These are phyloP conservation scores for Candida sanyaensis DNA, from an alignment of 1,139 yeast genomes.

Conservation along the genomic window DNA sequence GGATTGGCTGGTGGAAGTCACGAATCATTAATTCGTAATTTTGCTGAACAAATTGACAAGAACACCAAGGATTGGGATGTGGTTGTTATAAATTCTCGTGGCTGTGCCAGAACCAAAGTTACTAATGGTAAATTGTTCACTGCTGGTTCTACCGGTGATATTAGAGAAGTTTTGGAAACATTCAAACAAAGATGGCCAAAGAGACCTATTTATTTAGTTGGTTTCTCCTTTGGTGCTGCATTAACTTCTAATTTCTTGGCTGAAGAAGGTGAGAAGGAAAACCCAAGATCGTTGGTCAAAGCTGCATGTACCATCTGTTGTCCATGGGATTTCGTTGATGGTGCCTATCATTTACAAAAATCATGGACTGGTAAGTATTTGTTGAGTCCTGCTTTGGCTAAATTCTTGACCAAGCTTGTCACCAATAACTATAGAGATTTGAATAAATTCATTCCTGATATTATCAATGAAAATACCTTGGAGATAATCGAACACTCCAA, in stretches of 20 bases:
- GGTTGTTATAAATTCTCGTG: conserved; percentile 79
- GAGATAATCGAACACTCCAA: conserved; percentile 32
- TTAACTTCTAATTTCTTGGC: conserved; percentile 80
- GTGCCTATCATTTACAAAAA: conserved; percentile 50
- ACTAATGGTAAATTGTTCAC: conserved; percentile 75
- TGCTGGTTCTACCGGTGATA: conserved; percentile 74
- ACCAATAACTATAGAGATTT: conserved; percentile 63
- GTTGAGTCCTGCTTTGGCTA: conserved; percentile 67
- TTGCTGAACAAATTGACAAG: conserved; percentile 38
- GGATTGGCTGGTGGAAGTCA: conserved; percentile 94
- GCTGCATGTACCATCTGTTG: conserved; percentile 72
- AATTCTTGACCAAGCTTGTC: conserved; percentile 62
- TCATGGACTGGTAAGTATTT: conserved; percentile 63
- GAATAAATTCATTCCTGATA: conserved; percentile 31
- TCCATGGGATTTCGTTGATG: conserved; percentile 81
- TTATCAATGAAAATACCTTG: conserved; percentile 34
- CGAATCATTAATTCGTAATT: conserved; percentile 79
- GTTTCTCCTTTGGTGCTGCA: conserved; percentile 88
- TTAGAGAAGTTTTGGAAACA: conserved; percentile 58
- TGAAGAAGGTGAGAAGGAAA: conserved; percentile 42
- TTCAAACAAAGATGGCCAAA: conserved; percentile 62
- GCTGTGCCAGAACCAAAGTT: conserved; percentile 82
- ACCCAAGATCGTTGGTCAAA: conserved; percentile 39
- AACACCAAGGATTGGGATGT: conserved; percentile 48
- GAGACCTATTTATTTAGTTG: conserved; percentile 74